Percentiles rank a stretch among this genome's conserved stretches.
phyloP scores from a whole-genome alignment of 108 stramenopile genomes.

The Chaetoceros muelleri region DNA sequence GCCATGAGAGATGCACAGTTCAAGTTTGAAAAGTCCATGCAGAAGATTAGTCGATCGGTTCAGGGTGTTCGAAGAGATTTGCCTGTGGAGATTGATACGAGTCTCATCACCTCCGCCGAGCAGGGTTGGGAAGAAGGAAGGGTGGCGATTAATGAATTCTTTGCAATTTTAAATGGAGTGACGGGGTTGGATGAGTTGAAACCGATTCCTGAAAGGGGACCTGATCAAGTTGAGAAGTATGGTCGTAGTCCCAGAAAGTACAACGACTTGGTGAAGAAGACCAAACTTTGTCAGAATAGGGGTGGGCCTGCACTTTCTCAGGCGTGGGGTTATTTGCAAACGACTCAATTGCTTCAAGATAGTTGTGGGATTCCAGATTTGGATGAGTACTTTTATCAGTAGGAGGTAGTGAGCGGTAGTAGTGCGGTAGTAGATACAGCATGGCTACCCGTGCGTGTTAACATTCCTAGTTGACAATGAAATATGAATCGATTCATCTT shows the following conservation, averaged over 20 bases:
- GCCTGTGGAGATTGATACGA: conserved; percentile 59
- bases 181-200: conserved; percentile 57
- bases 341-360: conserved; percentile 42
- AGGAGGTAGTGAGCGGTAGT: no score
- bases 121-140: conserved; percentile 79
- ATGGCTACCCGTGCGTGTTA: no score
- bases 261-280: conserved; percentile 73
- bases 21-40: conserved; percentile 43
- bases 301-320: conserved; percentile 38
- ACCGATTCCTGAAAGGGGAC: conserved; percentile 52
- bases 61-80: conserved; percentile 53
- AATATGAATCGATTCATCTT: no score
- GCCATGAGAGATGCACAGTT: conserved; percentile 73
- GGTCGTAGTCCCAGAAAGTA: conserved; percentile 57
- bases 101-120: conserved; percentile 25
- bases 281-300: conserved; percentile 78
- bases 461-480: no score
- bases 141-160: conserved; percentile 64
- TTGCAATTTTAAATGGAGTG: conserved; percentile 42
- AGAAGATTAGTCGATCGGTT: conserved; percentile 54
- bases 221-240: conserved; percentile 55
- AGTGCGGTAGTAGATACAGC: no score
- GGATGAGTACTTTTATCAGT: conserved; percentile 75
- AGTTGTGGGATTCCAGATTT: conserved; percentile 75
- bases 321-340: conserved; percentile 80